Evolutionary conservation across 2,329 filamentous ascomycete species (phyloP).

Genomic region (Colletotrichum viniferum): DNA sequence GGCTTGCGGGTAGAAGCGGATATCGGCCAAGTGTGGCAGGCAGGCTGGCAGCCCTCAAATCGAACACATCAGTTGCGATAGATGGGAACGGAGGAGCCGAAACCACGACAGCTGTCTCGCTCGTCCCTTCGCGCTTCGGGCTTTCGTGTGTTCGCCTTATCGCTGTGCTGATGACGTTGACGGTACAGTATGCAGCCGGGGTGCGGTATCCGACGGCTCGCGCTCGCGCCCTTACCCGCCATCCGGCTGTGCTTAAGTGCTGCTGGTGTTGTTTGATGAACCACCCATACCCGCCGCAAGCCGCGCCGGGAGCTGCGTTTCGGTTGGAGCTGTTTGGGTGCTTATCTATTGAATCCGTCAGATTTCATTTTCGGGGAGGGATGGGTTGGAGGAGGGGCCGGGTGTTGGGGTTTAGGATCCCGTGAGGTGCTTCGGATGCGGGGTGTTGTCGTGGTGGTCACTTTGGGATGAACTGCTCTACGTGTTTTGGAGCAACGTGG

Average conservation of each 20-base stretch:
- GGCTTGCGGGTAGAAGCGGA: neutral
- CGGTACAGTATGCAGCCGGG: neutral
- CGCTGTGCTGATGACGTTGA: neutral
- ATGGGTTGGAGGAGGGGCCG: neutral
- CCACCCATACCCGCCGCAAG: neutral
- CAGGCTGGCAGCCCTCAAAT: neutral
- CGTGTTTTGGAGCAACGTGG: fast-evolving
- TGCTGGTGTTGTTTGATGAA: neutral
- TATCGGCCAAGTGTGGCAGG: neutral
- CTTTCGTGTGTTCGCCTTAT: neutral
- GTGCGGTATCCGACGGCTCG: neutral
- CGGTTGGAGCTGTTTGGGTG: neutral
- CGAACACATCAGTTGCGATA: neutral
- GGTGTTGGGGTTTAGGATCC: neutral
- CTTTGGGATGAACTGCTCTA: neutral
- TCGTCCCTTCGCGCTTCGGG: neutral
- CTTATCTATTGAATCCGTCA: neutral
- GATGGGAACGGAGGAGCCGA: neutral
- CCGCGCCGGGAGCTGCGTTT: neutral
- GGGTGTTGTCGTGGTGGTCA: neutral
- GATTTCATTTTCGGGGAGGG: neutral
- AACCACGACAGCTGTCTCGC: neutral
- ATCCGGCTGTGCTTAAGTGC: neutral
- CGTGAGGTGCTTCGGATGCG: neutral
- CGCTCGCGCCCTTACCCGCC: neutral